Base-by-base conservation (phyloP, 768 basidiomycete species). In the Kwoniella pini region DNA sequence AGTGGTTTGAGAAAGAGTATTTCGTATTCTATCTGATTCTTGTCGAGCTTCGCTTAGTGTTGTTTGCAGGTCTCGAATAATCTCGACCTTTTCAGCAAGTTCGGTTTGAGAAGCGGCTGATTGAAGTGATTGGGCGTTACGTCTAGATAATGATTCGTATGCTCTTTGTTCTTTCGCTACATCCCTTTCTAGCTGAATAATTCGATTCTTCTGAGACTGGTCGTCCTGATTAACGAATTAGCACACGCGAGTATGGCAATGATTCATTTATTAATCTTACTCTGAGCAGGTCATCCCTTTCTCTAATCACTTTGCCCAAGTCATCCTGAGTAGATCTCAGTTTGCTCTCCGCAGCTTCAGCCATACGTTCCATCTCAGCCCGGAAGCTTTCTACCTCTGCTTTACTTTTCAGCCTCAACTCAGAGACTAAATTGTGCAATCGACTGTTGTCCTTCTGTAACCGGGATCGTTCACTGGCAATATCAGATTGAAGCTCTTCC, bases 391-490 rank as follows among this genome's bases (percentile, higher is more conserved):
- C 64, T 5, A 56, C 31, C 36, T 70, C 63, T 26, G 40, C 54
- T 36, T 57, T 28, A 38, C 56, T 57, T 45, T 62, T 66, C 48
- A 62, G 30, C 19, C 50, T 51, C 36, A 71, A 24, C n/a, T 68
- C 67, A 3, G 64, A 56, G 12, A 68, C 43, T 2, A 64, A 48
- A 48, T 68, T 58, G 22, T 62, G 56, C 26, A 74, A 39, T 22
- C 70, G 63, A 1, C 54, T 54, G 24, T 64, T 65, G 12, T 74
- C 70, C 24, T 19, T 21, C 28, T 63, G 59, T n/a, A 71, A 53
- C 24, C 70, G 57, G n/a, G 49, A 40, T 28, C 57, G 48, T 45
- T 72, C 73, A 4, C 54, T 54, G 9, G 43, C 48, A 3, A 62
- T 48, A 36, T 72, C 73, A 3, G 50, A 44, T 30, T 61, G 50